Evolutionary conservation across 2,329 filamentous ascomycete genomes (phyloP).

Genomic region (Colletotrichum liriopes): DNA sequence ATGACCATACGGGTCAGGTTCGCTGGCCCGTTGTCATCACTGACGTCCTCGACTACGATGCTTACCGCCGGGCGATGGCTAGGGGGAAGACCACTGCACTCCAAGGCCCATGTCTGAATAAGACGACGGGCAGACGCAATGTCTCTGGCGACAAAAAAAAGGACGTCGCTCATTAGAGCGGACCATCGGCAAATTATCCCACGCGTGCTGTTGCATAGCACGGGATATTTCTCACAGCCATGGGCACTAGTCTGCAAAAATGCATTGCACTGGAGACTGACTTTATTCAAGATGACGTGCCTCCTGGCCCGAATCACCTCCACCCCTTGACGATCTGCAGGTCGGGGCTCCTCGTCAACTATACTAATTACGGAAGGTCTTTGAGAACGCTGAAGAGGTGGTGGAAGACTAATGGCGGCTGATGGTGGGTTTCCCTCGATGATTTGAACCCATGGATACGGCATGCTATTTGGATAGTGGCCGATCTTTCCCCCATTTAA

Average conservation of each 20-base stretch:
- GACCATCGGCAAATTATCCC: conserved; percentile 10
- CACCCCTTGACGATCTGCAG: background rate
- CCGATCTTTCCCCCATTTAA: background rate
- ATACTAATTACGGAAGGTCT: conserved; percentile 7
- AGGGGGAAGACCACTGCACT: background rate
- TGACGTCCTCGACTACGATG: background rate
- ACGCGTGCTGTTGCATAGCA: background rate
- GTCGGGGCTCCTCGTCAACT: background rate
- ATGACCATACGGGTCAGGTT: background rate
- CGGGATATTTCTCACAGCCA: background rate
- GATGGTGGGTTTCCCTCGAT: conserved; percentile 10
- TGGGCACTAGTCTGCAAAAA: background rate
- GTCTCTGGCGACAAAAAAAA: conserved; percentile 2
- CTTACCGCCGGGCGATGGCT: background rate
- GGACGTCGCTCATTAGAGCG: conserved; percentile 1
- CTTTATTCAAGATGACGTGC: background rate
- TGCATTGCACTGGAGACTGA: background rate
- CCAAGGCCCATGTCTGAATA: background rate
- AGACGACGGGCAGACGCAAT: background rate
- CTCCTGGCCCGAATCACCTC: conserved; percentile 1
- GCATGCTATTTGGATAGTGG: background rate
- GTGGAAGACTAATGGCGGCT: conserved; percentile 7
- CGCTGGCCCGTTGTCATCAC: background rate
- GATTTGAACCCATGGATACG: conserved; percentile 15
- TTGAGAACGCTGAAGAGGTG: background rate